Base-by-base conservation (phyloP, 208 protist species). In the Strigomonas culicis region DNA sequence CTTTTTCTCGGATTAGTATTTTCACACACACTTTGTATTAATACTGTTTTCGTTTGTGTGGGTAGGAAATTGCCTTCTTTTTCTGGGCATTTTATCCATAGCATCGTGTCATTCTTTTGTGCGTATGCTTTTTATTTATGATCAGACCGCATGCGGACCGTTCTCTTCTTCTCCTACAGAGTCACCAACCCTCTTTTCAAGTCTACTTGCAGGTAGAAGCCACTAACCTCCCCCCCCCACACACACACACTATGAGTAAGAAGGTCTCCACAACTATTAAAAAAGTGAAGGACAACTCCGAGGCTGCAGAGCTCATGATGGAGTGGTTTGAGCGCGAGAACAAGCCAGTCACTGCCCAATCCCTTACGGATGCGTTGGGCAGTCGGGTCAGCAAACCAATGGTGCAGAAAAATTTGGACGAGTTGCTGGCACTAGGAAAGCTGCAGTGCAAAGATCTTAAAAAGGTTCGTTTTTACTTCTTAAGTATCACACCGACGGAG, bases 291-390 rank as follows among this genome's bases (percentile, higher is more conserved):
- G 84, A 90, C 39, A 70, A 68, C 1, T 64, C 75, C 11, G 70
- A 82, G 46, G 83, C 75, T 1, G 58, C 58, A 13, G 58, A 52
- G 51, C 32, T 85, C 32, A 77, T 91, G 32, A 32, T 84, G 34
- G 79, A 82, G 24, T 96, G 90, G 87, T 93, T 96, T 75, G 77
- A 92, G 70, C 75, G 68, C n/a, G 73, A 89, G 51, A 89, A 92
- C 58, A 86, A 85, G 56, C 90, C 90, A 0, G 86, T 76, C 22
- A 96, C 90, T 0, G 70, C 80, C 22, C 85, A 92, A 73, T 90
- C 72, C 28, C 68, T 96, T 32, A 90, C 87, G 21, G 86, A 96
- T 60, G 85, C 90, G 4, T 72, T 96, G 27, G 90, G 90, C 25
- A 96, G 90, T 49, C 82, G 81, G 27, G 78, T 91, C 28, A 36